phyloP scores from a whole-genome alignment of 2,329 filamentous ascomycete species.

The Sphaerulina vaccinii region DNA sequence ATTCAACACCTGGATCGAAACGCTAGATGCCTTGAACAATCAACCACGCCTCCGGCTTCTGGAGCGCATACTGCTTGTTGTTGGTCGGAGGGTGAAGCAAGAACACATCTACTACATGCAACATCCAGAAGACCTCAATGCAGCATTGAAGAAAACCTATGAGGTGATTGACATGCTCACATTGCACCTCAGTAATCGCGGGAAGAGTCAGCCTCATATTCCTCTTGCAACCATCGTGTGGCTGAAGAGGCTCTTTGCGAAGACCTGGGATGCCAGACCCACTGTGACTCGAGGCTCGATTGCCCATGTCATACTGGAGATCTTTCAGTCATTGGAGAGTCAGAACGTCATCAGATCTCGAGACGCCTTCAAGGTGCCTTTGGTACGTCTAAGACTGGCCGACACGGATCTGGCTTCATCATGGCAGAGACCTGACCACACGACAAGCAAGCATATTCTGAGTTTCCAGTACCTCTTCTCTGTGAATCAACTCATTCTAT shows the following conservation, averaged over 20 bases:
- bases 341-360: not conserved
- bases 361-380: constrained; percentile 17
- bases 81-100: constrained; percentile 5
- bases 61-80: constrained; percentile 5
- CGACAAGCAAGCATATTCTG: constrained; percentile 61
- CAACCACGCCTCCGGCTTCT: constrained; percentile 18
- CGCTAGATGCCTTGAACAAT: constrained; percentile 21
- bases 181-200: not conserved
- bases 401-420: constrained; percentile 13
- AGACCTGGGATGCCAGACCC: constrained; percentile 17
- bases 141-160: too few relatives aligned
- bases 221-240: constrained; percentile 14
- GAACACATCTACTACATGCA: not conserved
- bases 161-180: not conserved
- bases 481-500: constrained; percentile 69
- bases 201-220: not conserved
- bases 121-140: not conserved
- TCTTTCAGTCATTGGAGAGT: constrained; percentile 1
- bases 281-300: constrained; percentile 6
- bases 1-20: constrained; percentile 21
- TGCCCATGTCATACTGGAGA: constrained; percentile 17
- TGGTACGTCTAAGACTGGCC: constrained; percentile 12
- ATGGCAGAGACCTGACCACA: not conserved
- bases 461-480: constrained; percentile 80
- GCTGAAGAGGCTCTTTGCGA: constrained; percentile 23